Evolutionary conservation across 257 asterid species (phyloP).

Genomic region (Fraxinus pennsylvanica): DNA sequence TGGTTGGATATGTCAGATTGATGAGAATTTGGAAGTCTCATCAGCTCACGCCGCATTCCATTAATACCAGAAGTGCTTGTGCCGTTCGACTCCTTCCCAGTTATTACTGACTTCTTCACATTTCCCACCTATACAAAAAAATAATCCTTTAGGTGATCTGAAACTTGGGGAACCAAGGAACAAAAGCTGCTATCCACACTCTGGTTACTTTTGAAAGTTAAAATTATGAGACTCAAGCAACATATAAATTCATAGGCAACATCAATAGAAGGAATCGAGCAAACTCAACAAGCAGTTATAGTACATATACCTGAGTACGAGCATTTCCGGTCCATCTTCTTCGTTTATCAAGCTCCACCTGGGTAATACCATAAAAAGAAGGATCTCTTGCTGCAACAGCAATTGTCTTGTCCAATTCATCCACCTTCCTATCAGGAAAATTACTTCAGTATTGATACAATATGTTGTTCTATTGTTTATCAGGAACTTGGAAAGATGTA

Average conservation of each 20-base stretch:
- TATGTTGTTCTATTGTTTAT: conserved; percentile 10
- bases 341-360: conserved; percentile 79
- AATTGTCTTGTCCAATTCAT: conserved; percentile 92
- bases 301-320: conserved; percentile 65
- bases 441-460: conserved; percentile 43
- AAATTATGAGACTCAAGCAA: conserved; percentile 3
- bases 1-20: conserved; percentile 55
- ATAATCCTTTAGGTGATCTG: conserved; percentile 1
- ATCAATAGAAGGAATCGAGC: conserved; percentile 7
- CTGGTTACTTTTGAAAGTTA: conserved; percentile 7
- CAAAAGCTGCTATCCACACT: conserved; percentile 7
- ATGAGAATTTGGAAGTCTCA: conserved; percentile 74
- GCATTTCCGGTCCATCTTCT: conserved; percentile 95
- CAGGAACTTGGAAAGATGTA: conserved; percentile 4
- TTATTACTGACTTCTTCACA: conserved; percentile 65
- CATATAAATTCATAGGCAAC: neutral
- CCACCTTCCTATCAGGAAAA: conserved; percentile 80
- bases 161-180: conserved; percentile 20
- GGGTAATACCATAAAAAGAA: conserved; percentile 67
- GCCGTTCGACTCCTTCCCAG: conserved; percentile 58
- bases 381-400: conserved; percentile 89
- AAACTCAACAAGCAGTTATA: neutral
- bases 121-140: conserved; percentile 61
- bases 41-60: conserved; percentile 86
- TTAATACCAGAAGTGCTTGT: conserved; percentile 66